These are phyloP conservation scores for Raphanus sativus DNA, from an alignment of 345 rosid species.

Conservation along the genomic window DNA sequence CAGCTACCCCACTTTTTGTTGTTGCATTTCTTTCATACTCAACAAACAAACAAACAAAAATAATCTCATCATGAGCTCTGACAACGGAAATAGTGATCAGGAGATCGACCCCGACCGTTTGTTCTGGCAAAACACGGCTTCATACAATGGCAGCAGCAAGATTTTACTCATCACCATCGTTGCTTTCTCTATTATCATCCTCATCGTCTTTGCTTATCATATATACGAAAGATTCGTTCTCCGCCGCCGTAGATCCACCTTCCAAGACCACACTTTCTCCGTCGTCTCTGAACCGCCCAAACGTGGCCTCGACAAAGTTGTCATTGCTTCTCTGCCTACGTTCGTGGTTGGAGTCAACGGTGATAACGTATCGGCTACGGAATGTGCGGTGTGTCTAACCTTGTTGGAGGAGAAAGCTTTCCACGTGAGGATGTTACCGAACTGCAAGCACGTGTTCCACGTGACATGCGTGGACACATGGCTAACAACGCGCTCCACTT, in stretches of 20 bases:
- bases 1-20: background rate
- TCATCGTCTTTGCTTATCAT: slow-evolving; percentile 43
- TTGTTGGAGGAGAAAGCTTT: slow-evolving; percentile 60
- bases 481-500: slow-evolving; percentile 57
- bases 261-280: slow-evolving; percentile 21
- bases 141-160: slow-evolving; percentile 41
- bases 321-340: slow-evolving; percentile 58
- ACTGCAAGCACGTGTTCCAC: slow-evolving; percentile 73
- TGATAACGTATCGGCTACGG: slow-evolving; percentile 20
- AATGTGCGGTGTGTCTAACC: slow-evolving; percentile 75
- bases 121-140: slow-evolving; percentile 8
- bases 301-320: slow-evolving; percentile 50
- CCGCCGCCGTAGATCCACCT: slow-evolving; percentile 44
- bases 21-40: background rate
- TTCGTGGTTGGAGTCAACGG: slow-evolving; percentile 37
- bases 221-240: slow-evolving; percentile 45
- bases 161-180: slow-evolving; percentile 49
- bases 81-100: background rate
- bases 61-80: slow-evolving; percentile 3
- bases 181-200: slow-evolving; percentile 43
- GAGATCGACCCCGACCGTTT: background rate
- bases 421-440: slow-evolving; percentile 57
- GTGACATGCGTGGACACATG: slow-evolving; percentile 67
- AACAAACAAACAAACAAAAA: background rate
- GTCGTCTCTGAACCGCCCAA: slow-evolving; percentile 42